Evolutionary conservation across 2,329 filamentous ascomycete genomes (phyloP).

Genomic region (Apiospora pterosperma): DNA sequence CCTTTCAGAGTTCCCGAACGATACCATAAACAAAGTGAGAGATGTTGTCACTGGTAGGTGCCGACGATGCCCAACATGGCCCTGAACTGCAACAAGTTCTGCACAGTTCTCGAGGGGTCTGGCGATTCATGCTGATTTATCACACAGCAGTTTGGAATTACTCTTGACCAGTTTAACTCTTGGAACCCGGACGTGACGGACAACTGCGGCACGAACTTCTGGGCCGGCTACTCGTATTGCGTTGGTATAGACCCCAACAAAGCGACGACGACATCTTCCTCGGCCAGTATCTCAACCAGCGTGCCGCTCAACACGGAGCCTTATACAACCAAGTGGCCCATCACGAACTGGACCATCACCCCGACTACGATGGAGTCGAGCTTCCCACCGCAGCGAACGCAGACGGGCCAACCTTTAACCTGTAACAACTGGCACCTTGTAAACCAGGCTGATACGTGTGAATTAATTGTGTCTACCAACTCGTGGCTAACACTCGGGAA

Average conservation of each 20-base stretch:
- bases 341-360: not conserved
- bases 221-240: constrained; percentile 23
- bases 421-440: constrained; percentile 7
- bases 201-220: constrained; percentile 25
- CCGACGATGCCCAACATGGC: not conserved
- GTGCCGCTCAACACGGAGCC: not conserved
- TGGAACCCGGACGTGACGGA: constrained; percentile 24
- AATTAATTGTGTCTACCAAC: constrained; percentile 2
- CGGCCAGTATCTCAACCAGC: not conserved
- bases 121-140: constrained; percentile 19
- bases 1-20: not conserved
- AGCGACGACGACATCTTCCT: constrained; percentile 12
- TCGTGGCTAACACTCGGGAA: constrained; percentile 4
- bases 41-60: not conserved
- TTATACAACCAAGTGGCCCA: not conserved
- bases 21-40: not conserved
- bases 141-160: constrained; percentile 17
- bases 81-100: constrained; percentile 15
- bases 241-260: constrained; percentile 15
- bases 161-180: constrained; percentile 18
- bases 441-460: not conserved
- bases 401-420: constrained; percentile 8
- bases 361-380: not conserved
- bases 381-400: not conserved
- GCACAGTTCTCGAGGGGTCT: constrained; percentile 9